These are phyloP conservation scores for Termitomyces sp. DNA, from an alignment of 1,284 basidiomycete species.

Conservation along the genomic window DNA sequence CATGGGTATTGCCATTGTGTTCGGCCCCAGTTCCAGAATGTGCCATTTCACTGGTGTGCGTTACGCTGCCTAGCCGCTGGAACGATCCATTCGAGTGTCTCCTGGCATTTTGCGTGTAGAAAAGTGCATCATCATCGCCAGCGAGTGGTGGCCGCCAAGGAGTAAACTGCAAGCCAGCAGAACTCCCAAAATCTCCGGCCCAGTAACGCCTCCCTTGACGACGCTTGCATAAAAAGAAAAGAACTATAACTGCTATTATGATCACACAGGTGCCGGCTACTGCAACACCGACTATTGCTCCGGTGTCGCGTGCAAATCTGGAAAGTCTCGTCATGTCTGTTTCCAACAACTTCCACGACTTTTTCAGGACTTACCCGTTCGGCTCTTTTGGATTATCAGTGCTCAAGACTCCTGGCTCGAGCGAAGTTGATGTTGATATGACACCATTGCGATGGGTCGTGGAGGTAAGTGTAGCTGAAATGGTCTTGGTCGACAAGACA, in stretches of 20 bases:
- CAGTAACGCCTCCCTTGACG: constrained; percentile 16
- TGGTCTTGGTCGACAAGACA: not conserved
- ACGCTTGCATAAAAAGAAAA: constrained; percentile 26
- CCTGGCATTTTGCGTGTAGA: constrained; percentile 3
- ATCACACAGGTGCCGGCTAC: constrained; percentile 21
- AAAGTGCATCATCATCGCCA: constrained; percentile 18
- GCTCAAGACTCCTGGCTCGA: constrained; percentile 15
- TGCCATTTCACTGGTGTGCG: constrained; percentile 8
- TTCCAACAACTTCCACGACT: not conserved
- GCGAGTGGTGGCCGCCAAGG: constrained; percentile 26
- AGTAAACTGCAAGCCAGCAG: constrained; percentile 1
- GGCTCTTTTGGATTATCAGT: constrained; percentile 8
- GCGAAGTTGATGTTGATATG: constrained; percentile 2
- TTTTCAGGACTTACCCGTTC: constrained; percentile 8
- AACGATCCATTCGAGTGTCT: constrained; percentile 9
- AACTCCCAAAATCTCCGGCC: constrained; percentile 6
- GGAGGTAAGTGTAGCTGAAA: not conserved
- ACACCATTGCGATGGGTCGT: constrained; percentile 1
- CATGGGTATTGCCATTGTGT: constrained; percentile 7
- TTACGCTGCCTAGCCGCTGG: constrained; percentile 3
- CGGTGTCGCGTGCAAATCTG: constrained; percentile 30
- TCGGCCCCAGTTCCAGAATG: constrained; percentile 4
- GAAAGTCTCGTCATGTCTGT: not conserved
- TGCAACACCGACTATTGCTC: constrained; percentile 31
- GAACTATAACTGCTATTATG: constrained; percentile 18